These are phyloP conservation scores for Colletotrichum spinosum DNA, from an alignment of 2,329 filamentous ascomycete species.

Conservation along the genomic window DNA sequence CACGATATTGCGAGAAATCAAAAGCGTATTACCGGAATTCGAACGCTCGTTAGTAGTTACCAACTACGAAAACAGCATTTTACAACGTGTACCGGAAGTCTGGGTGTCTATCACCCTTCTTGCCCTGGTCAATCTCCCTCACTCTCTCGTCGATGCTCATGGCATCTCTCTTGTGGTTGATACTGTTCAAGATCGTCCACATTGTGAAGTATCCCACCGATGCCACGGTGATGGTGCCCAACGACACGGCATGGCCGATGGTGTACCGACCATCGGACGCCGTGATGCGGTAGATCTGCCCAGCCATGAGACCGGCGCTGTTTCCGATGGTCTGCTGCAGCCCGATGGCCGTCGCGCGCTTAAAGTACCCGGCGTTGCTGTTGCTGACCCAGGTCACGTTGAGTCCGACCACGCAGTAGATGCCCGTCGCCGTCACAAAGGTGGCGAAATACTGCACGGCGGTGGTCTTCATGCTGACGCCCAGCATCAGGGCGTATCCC, in stretches of 20 bases:
- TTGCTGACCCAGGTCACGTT: conserved; percentile 60
- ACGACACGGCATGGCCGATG: conserved; percentile 30
- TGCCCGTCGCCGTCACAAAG: conserved; percentile 12
- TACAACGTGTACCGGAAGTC: conserved; percentile 34
- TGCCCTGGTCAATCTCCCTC: conserved; percentile 27
- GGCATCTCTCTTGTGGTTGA: conserved; percentile 23
- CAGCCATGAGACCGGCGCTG: conserved; percentile 56
- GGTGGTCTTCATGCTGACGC: conserved; percentile 55
- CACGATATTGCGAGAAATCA: too few relatives aligned
- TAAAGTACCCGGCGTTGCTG: conserved; percentile 58
- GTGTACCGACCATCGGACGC: conserved; percentile 28
- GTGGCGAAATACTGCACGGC: conserved; percentile 29
- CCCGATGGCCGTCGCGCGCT: conserved; percentile 59
- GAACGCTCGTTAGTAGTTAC: neutral
- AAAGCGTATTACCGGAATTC: too few relatives aligned
- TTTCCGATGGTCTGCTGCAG: conserved; percentile 50
- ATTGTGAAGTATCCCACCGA: conserved; percentile 27
- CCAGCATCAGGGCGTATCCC: conserved; percentile 61
- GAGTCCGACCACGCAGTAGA: conserved; percentile 47
- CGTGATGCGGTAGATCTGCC: conserved; percentile 47
- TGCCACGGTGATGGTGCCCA: conserved; percentile 30
- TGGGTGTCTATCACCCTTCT: conserved; percentile 32
- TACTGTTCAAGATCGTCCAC: conserved; percentile 21
- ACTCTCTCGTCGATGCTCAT: conserved; percentile 33
- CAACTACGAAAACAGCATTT: neutral